Percentiles rank a stretch among this genome's conserved stretches.
These are phyloP conservation scores for Coemansia sp. DNA, from an alignment of 192 early-diverging fungal genomes.

Conservation along the genomic window DNA sequence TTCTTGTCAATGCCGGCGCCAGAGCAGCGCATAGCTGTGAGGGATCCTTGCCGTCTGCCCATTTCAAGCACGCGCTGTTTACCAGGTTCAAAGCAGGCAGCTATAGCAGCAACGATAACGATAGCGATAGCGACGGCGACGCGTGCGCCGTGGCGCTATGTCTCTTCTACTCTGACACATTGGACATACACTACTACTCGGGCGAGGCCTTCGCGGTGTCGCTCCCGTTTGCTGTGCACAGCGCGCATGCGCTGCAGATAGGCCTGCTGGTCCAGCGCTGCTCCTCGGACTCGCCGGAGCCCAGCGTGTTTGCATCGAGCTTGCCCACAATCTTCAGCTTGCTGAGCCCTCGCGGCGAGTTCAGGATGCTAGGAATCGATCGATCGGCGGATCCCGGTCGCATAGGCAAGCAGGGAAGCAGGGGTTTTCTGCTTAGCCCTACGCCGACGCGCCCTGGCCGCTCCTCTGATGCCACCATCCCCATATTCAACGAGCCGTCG, in stretches of 20 bases:
- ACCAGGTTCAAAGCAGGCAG: constrained; percentile 18
- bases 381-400: constrained; percentile 22
- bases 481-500: constrained; percentile 36
- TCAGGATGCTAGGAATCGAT: constrained; percentile 44
- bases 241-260: constrained; percentile 27
- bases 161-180: constrained; percentile 31
- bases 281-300: constrained; percentile 13
- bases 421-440: constrained; percentile 28
- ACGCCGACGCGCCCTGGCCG: constrained; percentile 15
- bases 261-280: constrained; percentile 44
- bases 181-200: constrained; percentile 30
- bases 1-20: constrained; percentile 4
- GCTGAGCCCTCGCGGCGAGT: constrained; percentile 38
- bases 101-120: too few species aligned
- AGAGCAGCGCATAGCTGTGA: background rate
- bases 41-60: background rate
- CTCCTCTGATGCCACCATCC: constrained; percentile 1
- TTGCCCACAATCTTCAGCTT: constrained; percentile 44
- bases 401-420: constrained; percentile 5
- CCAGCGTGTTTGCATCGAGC: constrained; percentile 13
- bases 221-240: constrained; percentile 38
- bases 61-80: constrained; percentile 27
- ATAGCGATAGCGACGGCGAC: background rate
- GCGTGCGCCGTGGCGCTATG: constrained; percentile 34
- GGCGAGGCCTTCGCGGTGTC: constrained; percentile 32